phyloP scores from a whole-genome alignment of 768 basidiomycete genomes.

The Phanerochaete carnosa region DNA sequence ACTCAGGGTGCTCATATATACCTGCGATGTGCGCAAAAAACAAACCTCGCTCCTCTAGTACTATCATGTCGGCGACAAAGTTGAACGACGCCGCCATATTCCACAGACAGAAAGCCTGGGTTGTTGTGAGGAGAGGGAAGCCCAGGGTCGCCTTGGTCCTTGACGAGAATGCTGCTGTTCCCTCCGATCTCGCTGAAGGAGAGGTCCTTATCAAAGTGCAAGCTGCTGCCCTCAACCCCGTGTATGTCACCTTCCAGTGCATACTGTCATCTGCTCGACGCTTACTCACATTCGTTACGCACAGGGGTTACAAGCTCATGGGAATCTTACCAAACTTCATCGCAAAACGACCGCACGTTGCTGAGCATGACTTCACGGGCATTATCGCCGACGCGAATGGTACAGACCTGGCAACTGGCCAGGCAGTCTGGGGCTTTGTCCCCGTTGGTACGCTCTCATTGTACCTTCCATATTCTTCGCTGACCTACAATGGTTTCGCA shows the following conservation, averaged over 20 bases:
- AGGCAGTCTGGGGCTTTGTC: conserved; percentile 61
- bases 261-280: background rate
- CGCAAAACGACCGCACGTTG: conserved; percentile 43
- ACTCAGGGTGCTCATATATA: too few relatives aligned
- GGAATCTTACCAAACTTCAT: conserved; percentile 43
- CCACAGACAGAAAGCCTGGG: conserved; percentile 27
- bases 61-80: background rate
- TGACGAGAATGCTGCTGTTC: conserved; percentile 24
- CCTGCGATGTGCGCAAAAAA: background rate
- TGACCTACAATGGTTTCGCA: background rate
- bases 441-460: conserved; percentile 30
- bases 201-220: conserved; percentile 50
- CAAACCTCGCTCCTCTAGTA: background rate
- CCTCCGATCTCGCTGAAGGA: conserved; percentile 30
- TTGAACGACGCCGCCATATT: background rate
- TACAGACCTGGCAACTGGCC: conserved; percentile 51
- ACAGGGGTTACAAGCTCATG: conserved; percentile 61
- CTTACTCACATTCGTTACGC: background rate
- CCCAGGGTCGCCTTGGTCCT: conserved; percentile 29
- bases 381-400: conserved; percentile 53
- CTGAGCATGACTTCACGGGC: conserved; percentile 66
- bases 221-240: conserved; percentile 65
- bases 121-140: conserved; percentile 22
- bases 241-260: conserved; percentile 35
- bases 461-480: background rate